Conservation (phyloP, 805 yeast species). For the Grigorovia yakushimaensis region DNA sequence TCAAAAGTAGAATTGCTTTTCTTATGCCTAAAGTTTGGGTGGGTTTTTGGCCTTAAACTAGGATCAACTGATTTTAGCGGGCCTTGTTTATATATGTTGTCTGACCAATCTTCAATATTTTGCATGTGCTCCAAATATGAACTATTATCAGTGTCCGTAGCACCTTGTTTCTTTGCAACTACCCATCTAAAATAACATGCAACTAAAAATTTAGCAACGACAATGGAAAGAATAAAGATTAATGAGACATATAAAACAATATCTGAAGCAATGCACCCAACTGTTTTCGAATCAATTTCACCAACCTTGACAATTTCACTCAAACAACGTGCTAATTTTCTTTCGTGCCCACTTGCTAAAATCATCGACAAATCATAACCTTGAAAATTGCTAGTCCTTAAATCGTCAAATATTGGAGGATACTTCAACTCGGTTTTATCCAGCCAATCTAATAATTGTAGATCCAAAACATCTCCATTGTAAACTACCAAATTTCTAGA, state of each 20-base stretch:
- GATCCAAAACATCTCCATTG: conserved; percentile 81
- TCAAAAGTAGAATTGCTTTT: conserved; percentile 20
- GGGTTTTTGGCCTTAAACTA: conserved; percentile 39
- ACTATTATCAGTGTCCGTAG: conserved; percentile 47
- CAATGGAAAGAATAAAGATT: conserved; percentile 76
- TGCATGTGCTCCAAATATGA: conserved; percentile 54
- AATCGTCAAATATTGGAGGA: conserved; percentile 59
- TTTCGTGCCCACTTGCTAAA: conserved; percentile 50
- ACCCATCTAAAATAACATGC: conserved; percentile 90
- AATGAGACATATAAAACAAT: conserved; percentile 75
- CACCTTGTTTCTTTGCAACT: conserved; percentile 73
- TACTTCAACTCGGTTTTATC: conserved; percentile 56
- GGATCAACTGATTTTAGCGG: conserved; percentile 45
- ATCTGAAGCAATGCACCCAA: conserved; percentile 89
- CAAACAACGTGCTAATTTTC: conserved; percentile 71
- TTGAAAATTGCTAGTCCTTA: conserved; percentile 42
- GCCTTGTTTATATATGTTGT: conserved; percentile 43
- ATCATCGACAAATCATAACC: conserved; percentile 81
- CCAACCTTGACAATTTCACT: conserved; percentile 86
- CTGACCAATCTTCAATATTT: conserved; percentile 80
- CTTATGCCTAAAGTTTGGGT: not conserved
- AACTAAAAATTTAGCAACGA: conserved; percentile 62
- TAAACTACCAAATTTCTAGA: conserved; percentile 76
- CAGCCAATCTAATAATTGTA: conserved; percentile 69
- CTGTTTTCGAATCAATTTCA: conserved; percentile 73